Percentiles rank a stretch among this genome's conserved stretches.
Evolutionary conservation across 2,329 filamentous ascomycete species (phyloP).

Genomic region (Cladosporium sp.): DNA sequence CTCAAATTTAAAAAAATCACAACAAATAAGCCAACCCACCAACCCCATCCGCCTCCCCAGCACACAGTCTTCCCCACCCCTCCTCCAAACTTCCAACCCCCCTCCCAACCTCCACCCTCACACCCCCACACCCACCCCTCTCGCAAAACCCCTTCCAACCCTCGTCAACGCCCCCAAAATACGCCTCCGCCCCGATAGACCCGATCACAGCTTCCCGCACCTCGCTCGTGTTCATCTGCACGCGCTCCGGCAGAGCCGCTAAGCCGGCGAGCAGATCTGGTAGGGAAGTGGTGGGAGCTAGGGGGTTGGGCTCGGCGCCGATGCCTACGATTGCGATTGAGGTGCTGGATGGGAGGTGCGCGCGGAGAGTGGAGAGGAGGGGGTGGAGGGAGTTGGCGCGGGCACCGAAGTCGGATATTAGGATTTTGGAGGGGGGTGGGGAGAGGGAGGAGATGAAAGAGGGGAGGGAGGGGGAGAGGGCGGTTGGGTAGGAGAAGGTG

Average conservation of each 20-base stretch:
- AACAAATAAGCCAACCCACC: conserved; percentile 1
- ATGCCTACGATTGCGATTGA: conserved; percentile 23
- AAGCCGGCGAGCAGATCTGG: background rate
- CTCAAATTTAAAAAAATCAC: background rate
- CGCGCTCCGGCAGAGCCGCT: conserved; percentile 16
- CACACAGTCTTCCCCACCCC: background rate
- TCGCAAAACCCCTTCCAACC: conserved; percentile 22
- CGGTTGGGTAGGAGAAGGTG: conserved; percentile 16
- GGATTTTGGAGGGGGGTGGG: conserved; percentile 14
- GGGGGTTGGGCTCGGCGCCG: conserved; percentile 21
- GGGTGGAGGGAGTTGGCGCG: conserved; percentile 15
- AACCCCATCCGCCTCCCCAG: background rate
- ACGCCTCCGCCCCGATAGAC: conserved; percentile 19
- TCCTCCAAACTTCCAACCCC: background rate
- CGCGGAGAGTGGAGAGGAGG: conserved; percentile 15
- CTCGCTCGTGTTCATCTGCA: conserved; percentile 28
- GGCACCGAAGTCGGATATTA: conserved; percentile 28
- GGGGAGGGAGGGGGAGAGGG: background rate
- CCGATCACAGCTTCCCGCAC: conserved; percentile 23
- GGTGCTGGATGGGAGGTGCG: background rate
- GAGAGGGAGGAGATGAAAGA: conserved; percentile 11
- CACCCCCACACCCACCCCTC: conserved; percentile 14
- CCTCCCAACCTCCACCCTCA: conserved; percentile 5
- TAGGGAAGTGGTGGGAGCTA: background rate
- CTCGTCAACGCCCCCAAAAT: conserved; percentile 17